A percentile compares a stretch with the other conserved stretches of the same genome.
These are phyloP conservation scores for Pythium oligandrum DNA, from an alignment of 352 stramenopile genomes.

Conservation along the genomic window DNA sequence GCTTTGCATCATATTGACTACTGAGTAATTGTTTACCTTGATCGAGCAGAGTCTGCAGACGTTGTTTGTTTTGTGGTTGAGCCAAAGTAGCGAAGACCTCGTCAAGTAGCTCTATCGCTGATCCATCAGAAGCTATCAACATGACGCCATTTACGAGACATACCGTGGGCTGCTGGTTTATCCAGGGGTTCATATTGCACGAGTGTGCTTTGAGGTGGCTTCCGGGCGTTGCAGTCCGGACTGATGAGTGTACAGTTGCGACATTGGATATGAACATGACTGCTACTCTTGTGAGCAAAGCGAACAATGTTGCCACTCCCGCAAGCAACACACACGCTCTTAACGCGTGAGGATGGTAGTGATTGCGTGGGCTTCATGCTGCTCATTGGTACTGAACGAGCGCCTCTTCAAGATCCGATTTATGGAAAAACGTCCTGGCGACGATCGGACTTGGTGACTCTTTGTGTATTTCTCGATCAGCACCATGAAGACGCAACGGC, in stretches of 20 bases:
- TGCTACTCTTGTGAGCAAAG: neutral
- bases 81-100: constrained; percentile 43
- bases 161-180: constrained; percentile 18
- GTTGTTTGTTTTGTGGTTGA: constrained; percentile 27
- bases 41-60: constrained; percentile 34
- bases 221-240: constrained; percentile 29
- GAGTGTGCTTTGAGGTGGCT: no score
- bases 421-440: neutral
- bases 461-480: neutral
- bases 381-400: no score
- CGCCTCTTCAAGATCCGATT: neutral
- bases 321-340: constrained; percentile 52
- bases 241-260: constrained; percentile 44
- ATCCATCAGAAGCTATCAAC: neutral
- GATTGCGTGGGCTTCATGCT: constrained; percentile 1
- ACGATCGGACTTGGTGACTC: no score
- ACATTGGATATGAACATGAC: constrained; percentile 26
- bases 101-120: constrained; percentile 35
- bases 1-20: no score
- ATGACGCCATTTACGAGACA: neutral
- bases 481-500: neutral
- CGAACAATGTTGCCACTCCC: constrained; percentile 32
- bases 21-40: constrained; percentile 18
- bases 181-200: constrained; percentile 24
- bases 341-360: constrained; percentile 11